Percentiles rank a stretch among this genome's conserved stretches.
Evolutionary conservation across 2,329 filamentous ascomycete genomes (phyloP).

Genomic region (Gyromitra esculenta): DNA sequence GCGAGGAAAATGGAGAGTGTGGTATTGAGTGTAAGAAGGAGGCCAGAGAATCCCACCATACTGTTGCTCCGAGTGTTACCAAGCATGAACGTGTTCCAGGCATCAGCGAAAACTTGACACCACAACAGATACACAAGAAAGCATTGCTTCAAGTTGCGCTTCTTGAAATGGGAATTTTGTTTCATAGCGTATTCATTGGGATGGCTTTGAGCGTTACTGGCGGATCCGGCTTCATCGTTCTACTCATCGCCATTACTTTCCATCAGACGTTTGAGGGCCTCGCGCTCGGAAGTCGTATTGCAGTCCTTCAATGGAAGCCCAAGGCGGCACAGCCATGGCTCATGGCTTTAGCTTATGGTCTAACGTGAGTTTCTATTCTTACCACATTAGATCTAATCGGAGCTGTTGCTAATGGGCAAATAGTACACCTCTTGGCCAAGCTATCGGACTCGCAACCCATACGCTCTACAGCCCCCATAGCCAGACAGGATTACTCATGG

Average conservation of each 20-base stretch:
- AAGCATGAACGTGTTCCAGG: conserved; percentile 27
- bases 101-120: conserved; percentile 40
- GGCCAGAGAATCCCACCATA: background rate
- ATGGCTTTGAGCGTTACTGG: conserved; percentile 73
- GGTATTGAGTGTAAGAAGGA: conserved; percentile 19
- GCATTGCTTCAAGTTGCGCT: conserved; percentile 77
- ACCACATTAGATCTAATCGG: background rate
- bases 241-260: conserved; percentile 75
- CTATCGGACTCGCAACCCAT: conserved; percentile 80
- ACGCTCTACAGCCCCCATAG: conserved; percentile 82
- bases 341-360: conserved; percentile 70
- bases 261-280: conserved; percentile 71
- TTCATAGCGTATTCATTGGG: conserved; percentile 83
- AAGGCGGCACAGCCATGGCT: conserved; percentile 69
- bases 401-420: conserved; percentile 61
- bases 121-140: conserved; percentile 55
- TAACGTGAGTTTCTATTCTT: conserved; percentile 28
- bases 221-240: conserved; percentile 71
- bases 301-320: conserved; percentile 68
- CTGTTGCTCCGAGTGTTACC: conserved; percentile 67
- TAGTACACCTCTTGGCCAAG: conserved; percentile 79
- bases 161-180: conserved; percentile 79
- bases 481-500: conserved; percentile 78
- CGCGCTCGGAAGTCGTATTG: conserved; percentile 75
- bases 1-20: conserved; percentile 23